A percentile compares a stretch with the other conserved stretches of the same genome.
phyloP scores from a whole-genome alignment of 73 alveolate species.

The Paramecium sonneborni region DNA sequence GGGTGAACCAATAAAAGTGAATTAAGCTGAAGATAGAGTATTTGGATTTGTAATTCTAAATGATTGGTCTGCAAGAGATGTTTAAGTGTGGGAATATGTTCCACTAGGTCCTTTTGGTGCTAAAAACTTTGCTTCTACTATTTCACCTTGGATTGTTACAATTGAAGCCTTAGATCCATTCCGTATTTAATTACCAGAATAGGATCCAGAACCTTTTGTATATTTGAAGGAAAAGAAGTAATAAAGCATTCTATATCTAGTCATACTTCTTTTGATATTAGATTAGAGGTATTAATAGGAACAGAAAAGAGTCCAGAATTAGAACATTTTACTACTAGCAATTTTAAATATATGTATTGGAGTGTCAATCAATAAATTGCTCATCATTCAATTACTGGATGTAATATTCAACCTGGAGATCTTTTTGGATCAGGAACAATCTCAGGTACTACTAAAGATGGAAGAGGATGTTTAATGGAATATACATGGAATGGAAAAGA shows the following conservation, averaged over 20 bases:
- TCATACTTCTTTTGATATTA: conserved; percentile 83
- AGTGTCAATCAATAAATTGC: conserved; percentile 82
- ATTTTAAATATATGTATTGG: conserved; percentile 94
- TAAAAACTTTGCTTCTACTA: conserved; percentile 84
- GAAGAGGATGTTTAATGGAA: conserved; percentile 86
- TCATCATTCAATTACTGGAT: conserved; percentile 93
- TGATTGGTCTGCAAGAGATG: conserved; percentile 98
- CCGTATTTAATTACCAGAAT: conserved; percentile 76
- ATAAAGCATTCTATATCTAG: conserved; percentile 1
- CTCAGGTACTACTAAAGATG: conserved; percentile 80
- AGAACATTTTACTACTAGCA: conserved; percentile 76
- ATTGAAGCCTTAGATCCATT: conserved; percentile 93
- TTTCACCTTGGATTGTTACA: conserved; percentile 96
- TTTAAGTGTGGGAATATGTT: conserved; percentile 90
- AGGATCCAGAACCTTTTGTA: conserved; percentile 94
- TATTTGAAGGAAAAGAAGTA: conserved; percentile 79
- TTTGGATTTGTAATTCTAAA: conserved; percentile 89
- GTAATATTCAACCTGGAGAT: conserved; percentile 88
- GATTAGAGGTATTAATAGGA: conserved; percentile 73
- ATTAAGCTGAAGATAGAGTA: conserved; percentile 79
- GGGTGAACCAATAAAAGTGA: conserved; percentile 75
- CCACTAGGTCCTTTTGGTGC: conserved; percentile 96
- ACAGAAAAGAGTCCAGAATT: conserved; percentile 58
- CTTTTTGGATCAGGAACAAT: conserved; percentile 93
- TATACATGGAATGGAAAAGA: conserved; percentile 88